These are phyloP conservation scores for Mediolabrus comicus DNA, from an alignment of 108 stramenopile species.

Conservation along the genomic window DNA sequence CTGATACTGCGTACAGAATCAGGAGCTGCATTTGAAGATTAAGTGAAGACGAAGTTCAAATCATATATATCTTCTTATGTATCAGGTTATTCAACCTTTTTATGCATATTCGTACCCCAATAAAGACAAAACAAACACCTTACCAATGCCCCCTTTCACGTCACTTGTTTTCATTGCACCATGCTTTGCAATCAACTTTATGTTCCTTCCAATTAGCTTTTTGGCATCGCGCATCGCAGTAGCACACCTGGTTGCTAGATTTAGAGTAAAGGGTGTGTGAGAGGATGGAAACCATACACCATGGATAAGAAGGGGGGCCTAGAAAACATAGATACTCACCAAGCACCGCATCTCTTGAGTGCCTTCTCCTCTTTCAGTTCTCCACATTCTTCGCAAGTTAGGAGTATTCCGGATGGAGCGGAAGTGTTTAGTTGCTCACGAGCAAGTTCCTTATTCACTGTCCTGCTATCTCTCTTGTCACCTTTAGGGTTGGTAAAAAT, in stretches of 20 bases:
- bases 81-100: background rate
- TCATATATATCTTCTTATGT: background rate
- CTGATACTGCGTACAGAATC: no score
- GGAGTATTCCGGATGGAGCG: background rate
- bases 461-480: background rate
- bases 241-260: background rate
- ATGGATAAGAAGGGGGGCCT: no score
- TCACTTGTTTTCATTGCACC: background rate
- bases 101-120: background rate
- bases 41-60: background rate
- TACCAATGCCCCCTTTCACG: no score
- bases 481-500: background rate
- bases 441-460: background rate
- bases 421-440: background rate
- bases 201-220: background rate
- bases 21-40: no score
- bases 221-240: background rate
- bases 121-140: background rate
- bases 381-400: background rate
- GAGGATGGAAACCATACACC: no score
- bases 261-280: no score
- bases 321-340: background rate
- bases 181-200: background rate
- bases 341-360: conserved; percentile 2
- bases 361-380: conserved; percentile 1